A percentile compares a stretch with the other conserved stretches of the same genome.
phyloP scores from a whole-genome alignment of 2,329 filamentous ascomycete species.

The Epichloe festucae region DNA sequence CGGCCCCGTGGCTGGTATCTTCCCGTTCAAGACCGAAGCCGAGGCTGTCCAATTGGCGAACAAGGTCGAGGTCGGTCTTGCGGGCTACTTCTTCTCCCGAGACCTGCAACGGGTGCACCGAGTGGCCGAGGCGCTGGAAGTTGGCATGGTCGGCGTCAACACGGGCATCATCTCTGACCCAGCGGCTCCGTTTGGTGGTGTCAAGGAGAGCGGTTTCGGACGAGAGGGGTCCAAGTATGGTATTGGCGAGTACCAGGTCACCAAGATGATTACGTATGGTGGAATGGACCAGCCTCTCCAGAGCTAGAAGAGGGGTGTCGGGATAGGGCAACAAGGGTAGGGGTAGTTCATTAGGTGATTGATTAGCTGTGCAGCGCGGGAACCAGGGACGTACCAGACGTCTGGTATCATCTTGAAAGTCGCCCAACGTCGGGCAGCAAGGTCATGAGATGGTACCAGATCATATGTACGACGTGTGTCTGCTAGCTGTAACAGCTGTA shows the following conservation, averaged over 20 bases:
- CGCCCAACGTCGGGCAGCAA: no score
- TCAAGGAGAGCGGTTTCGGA: constrained; percentile 73
- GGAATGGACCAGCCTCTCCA: constrained; percentile 44
- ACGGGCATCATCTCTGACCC: constrained; percentile 53
- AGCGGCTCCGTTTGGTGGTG: constrained; percentile 57
- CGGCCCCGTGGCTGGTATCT: constrained; percentile 81
- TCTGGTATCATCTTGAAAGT: no score
- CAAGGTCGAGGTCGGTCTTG: constrained; percentile 69
- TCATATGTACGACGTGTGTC: no score
- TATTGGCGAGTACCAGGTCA: constrained; percentile 61
- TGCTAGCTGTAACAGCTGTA: no score
- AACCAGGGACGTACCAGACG: no score
- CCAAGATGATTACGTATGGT: constrained; percentile 50
- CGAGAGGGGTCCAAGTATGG: constrained; percentile 68
- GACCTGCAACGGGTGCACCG: constrained; percentile 47
- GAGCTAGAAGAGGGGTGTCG: constrained; percentile 13
- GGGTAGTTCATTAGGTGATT: no score
- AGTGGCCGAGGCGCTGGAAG: constrained; percentile 59
- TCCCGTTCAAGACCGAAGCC: constrained; percentile 76
- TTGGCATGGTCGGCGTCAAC: constrained; percentile 81
- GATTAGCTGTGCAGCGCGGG: no score
- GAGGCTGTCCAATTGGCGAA: constrained; percentile 83
- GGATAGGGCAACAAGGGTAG: no score
- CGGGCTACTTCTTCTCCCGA: constrained; percentile 81
- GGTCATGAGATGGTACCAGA: no score